Evolutionary conservation across 768 basidiomycete species (phyloP), one percentile per base, ranked within the genome.

Genomic region (Calocybe cyanea): DNA sequence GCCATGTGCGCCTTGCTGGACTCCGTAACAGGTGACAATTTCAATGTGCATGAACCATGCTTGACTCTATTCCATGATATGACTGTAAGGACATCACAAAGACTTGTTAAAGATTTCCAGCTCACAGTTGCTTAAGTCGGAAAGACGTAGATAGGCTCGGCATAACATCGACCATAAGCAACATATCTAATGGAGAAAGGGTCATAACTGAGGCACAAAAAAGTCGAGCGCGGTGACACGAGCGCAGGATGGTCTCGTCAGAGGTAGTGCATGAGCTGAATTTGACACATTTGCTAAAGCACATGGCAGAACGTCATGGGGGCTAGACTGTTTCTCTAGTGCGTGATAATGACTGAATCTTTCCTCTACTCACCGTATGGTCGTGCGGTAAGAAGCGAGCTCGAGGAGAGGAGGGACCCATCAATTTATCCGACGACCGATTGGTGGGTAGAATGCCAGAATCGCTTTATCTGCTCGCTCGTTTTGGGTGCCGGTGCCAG

Each of bases 221-320:
- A n/a, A n/a, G n/a, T n/a, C n/a, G n/a, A n/a, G n/a, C n/a, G n/a
- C n/a, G n/a, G n/a, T n/a, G n/a, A n/a, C n/a, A n/a, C n/a, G n/a
- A n/a, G n/a, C n/a, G 11, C n/a, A 28, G 33, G 23, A 43, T 6
- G 19, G 11, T 3, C 20, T 19, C 10, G 24, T n/a, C 19, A 43
- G 30, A 43, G 24, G 28, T 23, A 13, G 30, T n/a, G 28, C 10
- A 25, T 44, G 41, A 23, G 25, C 23, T 17, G 19, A 31, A 14
- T 11, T 17, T 39, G 14, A 23, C 20, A 17, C 10, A 28, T 15
- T n/a, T 10, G 31, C 24, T 24, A n/a, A 18, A 17, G 47, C 52
- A 45, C 46, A 42, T 40, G 49, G 32, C 20, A 25, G 23, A 23
- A 30, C 38, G 48, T 47, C 48, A 50, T 50, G 49, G 20, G 45